phyloP scores from a whole-genome alignment of 2,329 filamentous ascomycete species.

The Trichoderma gracile region DNA sequence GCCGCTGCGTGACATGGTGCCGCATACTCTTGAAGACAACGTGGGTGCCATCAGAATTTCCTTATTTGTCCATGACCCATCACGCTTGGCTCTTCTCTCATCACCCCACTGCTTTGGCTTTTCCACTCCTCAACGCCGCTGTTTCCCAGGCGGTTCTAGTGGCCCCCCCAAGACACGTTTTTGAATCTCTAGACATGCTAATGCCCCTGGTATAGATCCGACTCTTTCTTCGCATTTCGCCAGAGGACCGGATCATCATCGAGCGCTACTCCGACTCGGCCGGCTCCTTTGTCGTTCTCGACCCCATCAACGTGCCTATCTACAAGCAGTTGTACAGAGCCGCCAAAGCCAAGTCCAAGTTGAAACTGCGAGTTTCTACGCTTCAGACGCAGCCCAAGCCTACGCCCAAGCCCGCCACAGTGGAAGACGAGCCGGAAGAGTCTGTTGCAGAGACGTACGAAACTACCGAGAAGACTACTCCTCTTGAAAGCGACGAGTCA shows the following conservation, averaged over 20 bases:
- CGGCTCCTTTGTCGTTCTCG: constrained; percentile 74
- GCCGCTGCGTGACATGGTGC: constrained; percentile 78
- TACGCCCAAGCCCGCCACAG: constrained; percentile 46
- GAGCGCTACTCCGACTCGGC: constrained; percentile 97
- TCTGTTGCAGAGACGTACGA: constrained; percentile 20
- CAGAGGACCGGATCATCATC: constrained; percentile 56
- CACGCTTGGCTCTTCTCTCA: neutral
- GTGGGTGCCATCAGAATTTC: constrained; percentile 58
- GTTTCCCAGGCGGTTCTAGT: no score
- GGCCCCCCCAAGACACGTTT: neutral
- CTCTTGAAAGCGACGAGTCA: constrained; percentile 7
- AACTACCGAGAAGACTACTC: constrained; percentile 17
- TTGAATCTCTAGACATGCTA: neutral
- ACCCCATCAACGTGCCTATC: constrained; percentile 73
- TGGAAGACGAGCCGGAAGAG: constrained; percentile 53
- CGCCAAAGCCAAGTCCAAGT: constrained; percentile 96
- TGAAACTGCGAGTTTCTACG: constrained; percentile 75
- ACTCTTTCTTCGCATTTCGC: constrained; percentile 40
- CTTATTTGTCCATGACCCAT: neutral
- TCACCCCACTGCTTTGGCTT: neutral
- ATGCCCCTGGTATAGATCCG: constrained; percentile 37
- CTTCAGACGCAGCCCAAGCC: constrained; percentile 39
- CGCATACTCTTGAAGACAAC: constrained; percentile 74
- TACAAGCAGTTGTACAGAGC: constrained; percentile 98
- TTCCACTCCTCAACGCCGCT: neutral